These are phyloP conservation scores for Ilyonectria destructans DNA, from an alignment of 2,329 filamentous ascomycete genomes.

Conservation along the genomic window DNA sequence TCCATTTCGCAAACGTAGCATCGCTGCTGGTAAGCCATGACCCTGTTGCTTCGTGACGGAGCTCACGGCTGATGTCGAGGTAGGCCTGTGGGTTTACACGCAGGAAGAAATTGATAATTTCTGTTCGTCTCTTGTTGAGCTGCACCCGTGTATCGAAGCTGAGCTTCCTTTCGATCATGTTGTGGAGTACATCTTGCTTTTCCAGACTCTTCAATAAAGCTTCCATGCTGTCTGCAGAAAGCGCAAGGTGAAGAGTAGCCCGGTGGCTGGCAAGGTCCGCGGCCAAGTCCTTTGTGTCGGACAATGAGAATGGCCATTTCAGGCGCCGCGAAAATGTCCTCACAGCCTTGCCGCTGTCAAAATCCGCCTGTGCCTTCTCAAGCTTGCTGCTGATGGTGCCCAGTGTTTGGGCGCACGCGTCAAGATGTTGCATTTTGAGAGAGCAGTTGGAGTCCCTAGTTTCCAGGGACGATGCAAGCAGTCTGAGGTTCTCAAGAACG, in stretches of 20 bases:
- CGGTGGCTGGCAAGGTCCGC: slow-evolving; percentile 6
- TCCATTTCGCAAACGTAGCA: background rate
- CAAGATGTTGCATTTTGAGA: slow-evolving; percentile 12
- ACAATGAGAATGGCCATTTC: slow-evolving; percentile 2
- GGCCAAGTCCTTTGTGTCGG: background rate
- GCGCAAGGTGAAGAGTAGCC: slow-evolving; percentile 4
- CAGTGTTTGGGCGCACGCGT: slow-evolving; percentile 8
- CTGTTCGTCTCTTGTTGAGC: background rate
- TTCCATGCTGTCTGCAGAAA: slow-evolving; percentile 14
- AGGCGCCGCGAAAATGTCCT: background rate
- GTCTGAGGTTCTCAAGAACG: background rate
- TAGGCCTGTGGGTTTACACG: slow-evolving; percentile 5
- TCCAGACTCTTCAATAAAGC: slow-evolving; percentile 14
- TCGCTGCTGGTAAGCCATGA: slow-evolving; percentile 10
- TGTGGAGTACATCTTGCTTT: slow-evolving; percentile 4
- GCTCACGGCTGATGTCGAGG: background rate
- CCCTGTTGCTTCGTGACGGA: slow-evolving; percentile 6
- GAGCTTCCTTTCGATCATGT: background rate
- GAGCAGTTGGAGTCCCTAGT: background rate
- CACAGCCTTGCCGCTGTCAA: background rate
- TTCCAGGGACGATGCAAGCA: slow-evolving; percentile 8
- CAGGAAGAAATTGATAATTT: slow-evolving; percentile 10
- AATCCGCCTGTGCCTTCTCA: background rate
- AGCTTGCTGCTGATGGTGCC: background rate
- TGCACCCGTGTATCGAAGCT: slow-evolving; percentile 3